phyloP scores from a whole-genome alignment of 2,329 filamentous ascomycete species.

The Juglanconis oblonga region DNA sequence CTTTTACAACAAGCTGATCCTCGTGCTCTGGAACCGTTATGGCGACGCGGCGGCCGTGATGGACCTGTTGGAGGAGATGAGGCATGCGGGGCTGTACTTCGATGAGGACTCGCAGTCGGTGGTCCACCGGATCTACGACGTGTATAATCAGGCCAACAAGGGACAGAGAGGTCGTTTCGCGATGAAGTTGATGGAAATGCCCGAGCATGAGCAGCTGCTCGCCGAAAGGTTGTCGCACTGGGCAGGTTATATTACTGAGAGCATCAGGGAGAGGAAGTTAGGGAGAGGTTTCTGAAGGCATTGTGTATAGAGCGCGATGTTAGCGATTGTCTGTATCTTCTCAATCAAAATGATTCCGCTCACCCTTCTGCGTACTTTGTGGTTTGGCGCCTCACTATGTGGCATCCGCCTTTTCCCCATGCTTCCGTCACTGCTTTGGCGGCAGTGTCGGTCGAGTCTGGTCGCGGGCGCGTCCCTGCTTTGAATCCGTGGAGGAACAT shows the following conservation, averaged over 20 bases:
- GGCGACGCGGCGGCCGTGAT: conserved; percentile 55
- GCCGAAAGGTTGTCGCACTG: conserved; percentile 29
- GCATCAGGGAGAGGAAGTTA: conserved; percentile 16
- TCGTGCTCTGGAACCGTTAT: conserved; percentile 59
- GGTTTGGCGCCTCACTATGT: no score
- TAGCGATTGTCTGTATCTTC: background rate
- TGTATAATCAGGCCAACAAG: conserved; percentile 15
- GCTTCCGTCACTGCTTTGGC: no score
- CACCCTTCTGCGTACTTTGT: no score
- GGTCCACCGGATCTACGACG: conserved; percentile 30
- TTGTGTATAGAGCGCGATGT: background rate
- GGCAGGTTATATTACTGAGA: conserved; percentile 26
- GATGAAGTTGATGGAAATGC: conserved; percentile 32
- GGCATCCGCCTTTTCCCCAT: no score
- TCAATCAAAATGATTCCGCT: no score
- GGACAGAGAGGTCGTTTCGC: conserved; percentile 27
- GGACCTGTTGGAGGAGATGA: conserved; percentile 63
- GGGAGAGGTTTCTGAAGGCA: background rate
- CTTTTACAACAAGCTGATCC: conserved; percentile 67
- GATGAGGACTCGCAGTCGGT: conserved; percentile 45
- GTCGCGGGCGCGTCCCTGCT: no score
- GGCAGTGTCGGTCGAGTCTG: no score
- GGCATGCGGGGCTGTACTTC: conserved; percentile 56
- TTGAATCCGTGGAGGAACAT: no score
- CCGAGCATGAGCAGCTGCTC: conserved; percentile 33